Conservation (phyloP, 106 monocot species). For the Gastrodia elata region DNA sequence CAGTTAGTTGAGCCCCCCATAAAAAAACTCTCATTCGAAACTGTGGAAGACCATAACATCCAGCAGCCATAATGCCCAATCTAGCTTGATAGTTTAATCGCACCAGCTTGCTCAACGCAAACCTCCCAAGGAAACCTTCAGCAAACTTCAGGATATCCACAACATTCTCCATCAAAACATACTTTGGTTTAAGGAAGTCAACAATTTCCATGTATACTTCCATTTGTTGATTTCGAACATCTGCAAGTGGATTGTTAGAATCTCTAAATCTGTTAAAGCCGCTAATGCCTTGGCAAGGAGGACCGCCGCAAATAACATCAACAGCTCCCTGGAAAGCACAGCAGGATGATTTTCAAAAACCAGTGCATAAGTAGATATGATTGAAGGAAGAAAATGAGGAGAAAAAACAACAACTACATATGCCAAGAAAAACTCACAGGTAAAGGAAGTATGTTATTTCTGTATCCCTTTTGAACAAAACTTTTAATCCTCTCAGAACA, state of each 20-base stretch:
- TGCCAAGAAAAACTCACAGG: constrained; percentile 26
- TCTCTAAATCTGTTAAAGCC: constrained; percentile 84
- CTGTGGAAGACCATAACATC: constrained; percentile 19
- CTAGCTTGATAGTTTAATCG: constrained; percentile 16
- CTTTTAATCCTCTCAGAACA: constrained; percentile 30
- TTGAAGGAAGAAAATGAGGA: not conserved
- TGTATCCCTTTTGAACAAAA: constrained; percentile 40
- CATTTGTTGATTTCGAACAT: constrained; percentile 69
- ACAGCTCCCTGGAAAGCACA: constrained; percentile 37
- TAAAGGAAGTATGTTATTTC: constrained; percentile 29
- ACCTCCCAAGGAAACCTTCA: constrained; percentile 56
- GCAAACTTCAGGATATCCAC: constrained; percentile 87
- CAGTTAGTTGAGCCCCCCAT: constrained; percentile 13
- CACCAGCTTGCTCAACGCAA: constrained; percentile 60
- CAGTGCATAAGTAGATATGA: not conserved
- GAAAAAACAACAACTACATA: not conserved
- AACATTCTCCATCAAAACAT: constrained; percentile 94
- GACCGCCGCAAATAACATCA: constrained; percentile 91
- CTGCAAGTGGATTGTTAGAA: constrained; percentile 38
- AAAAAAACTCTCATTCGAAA: constrained; percentile 20
- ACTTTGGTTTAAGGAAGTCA: constrained; percentile 62
- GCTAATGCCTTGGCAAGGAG: constrained; percentile 90
- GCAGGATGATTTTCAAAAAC: not conserved
- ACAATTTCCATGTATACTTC: constrained; percentile 75
- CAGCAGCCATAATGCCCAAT: constrained; percentile 20